phyloP scores from a whole-genome alignment of 768 basidiomycete species.

The Agaricus blazei region DNA sequence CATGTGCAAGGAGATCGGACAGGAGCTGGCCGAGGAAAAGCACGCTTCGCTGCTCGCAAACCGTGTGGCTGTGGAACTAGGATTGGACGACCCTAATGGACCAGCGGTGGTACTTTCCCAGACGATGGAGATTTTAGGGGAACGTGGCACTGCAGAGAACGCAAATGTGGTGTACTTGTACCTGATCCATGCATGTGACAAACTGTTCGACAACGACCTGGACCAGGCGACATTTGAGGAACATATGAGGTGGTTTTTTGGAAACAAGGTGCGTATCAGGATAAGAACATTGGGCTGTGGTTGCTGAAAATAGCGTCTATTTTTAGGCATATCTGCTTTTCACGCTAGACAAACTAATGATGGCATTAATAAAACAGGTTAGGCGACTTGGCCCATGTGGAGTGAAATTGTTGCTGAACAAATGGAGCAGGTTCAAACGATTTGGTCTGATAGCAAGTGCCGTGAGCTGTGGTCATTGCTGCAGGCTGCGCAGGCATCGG shows the following conservation, averaged over 20 bases:
- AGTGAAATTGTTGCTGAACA: constrained; percentile 1
- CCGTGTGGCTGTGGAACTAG: constrained; percentile 77
- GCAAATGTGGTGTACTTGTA: constrained; percentile 81
- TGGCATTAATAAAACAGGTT: constrained; percentile 89
- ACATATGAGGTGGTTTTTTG: constrained; percentile 92
- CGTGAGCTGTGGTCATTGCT: constrained; percentile 81
- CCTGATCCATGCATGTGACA: constrained; percentile 86
- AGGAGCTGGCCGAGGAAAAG: constrained; percentile 60
- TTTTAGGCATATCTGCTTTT: constrained; percentile 85
- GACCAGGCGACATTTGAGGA: constrained; percentile 94
- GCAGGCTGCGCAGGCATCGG: constrained; percentile 53
- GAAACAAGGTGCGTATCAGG: constrained; percentile 58
- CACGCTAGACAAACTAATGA: constrained; percentile 90
- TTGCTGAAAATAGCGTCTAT: constrained; percentile 17
- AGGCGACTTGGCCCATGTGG: constrained; percentile 17
- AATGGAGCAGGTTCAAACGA: constrained; percentile 69
- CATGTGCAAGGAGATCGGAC: constrained; percentile 80
- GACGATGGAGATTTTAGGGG: constrained; percentile 56
- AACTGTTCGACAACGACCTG: constrained; percentile 88
- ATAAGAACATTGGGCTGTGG: background rate
- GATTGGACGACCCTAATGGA: constrained; percentile 81
- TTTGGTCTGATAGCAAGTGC: constrained; percentile 78
- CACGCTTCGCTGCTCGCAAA: constrained; percentile 69
- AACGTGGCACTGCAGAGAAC: constrained; percentile 37
- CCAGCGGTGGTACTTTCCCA: constrained; percentile 64